Percentiles rank a stretch among this genome's conserved stretches.
phyloP scores from a whole-genome alignment of 192 early-diverging fungal species.

The Podila epigama region DNA sequence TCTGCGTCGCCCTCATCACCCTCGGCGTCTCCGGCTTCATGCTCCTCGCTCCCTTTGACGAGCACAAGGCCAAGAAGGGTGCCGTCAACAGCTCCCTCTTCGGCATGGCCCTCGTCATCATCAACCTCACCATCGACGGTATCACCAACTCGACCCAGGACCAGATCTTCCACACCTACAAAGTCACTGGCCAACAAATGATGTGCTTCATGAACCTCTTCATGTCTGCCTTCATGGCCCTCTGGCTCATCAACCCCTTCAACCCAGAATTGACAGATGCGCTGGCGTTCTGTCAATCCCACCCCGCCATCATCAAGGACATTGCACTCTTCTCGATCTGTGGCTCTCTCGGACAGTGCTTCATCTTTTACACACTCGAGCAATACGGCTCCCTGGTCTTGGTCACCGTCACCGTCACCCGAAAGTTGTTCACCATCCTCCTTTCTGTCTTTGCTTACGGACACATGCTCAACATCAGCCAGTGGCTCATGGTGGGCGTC shows the following conservation, averaged over 20 bases:
- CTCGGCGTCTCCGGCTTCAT: conserved; percentile 92
- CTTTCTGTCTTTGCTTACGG: conserved; percentile 90
- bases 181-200: conserved; percentile 90
- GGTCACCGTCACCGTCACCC: conserved; percentile 93
- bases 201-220: conserved; percentile 98
- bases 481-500: conserved; percentile 86
- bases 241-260: conserved; percentile 82
- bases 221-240: conserved; percentile 72
- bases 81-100: conserved; percentile 70
- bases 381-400: conserved; percentile 88
- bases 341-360: conserved; percentile 96
- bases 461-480: conserved; percentile 77
- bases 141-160: conserved; percentile 96
- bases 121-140: conserved; percentile 93
- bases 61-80: conserved; percentile 48
- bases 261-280: conserved; percentile 82
- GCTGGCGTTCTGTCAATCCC: conserved; percentile 75
- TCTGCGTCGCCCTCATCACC: conserved; percentile 88
- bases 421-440: conserved; percentile 96
- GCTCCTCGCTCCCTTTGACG: conserved; percentile 73
- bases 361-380: conserved; percentile 95
- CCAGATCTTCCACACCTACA: conserved; percentile 85
- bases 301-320: conserved; percentile 84
- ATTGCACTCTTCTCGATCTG: conserved; percentile 88
- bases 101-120: conserved; percentile 82